These are phyloP conservation scores for Volvariella volvacea DNA, from an alignment of 1,284 basidiomycete genomes.

Conservation along the genomic window DNA sequence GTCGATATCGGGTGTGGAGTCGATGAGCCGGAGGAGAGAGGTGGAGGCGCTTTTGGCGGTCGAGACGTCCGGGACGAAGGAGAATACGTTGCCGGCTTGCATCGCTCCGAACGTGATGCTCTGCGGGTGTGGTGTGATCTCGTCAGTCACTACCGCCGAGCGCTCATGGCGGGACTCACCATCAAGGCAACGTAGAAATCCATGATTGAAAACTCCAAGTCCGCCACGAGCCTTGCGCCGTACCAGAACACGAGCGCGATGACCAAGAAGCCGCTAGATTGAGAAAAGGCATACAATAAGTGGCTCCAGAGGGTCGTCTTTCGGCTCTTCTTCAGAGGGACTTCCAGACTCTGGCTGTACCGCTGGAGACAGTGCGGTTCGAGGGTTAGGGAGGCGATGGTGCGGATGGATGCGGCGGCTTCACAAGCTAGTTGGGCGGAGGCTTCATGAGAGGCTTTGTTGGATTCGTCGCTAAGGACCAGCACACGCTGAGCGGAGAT, in stretches of 20 bases:
- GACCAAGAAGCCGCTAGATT: constrained; percentile 76
- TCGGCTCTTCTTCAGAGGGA: constrained; percentile 62
- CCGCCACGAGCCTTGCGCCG: constrained; percentile 64
- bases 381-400: constrained; percentile 86
- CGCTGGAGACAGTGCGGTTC: constrained; percentile 72
- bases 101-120: constrained; percentile 69
- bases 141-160: no score
- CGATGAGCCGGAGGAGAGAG: constrained; percentile 73
- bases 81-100: constrained; percentile 83
- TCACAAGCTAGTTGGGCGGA: constrained; percentile 93
- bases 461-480: constrained; percentile 81
- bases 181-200: constrained; percentile 84
- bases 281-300: constrained; percentile 73
- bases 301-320: constrained; percentile 67
- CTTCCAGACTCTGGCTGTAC: constrained; percentile 71
- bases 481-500: constrained; percentile 51
- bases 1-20: constrained; percentile 78
- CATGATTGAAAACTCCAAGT: constrained; percentile 49
- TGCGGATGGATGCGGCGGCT: constrained; percentile 89
- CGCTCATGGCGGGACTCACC: no score
- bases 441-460: constrained; percentile 78
- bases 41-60: constrained; percentile 78
- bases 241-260: constrained; percentile 89
- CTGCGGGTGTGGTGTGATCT: constrained; percentile 35
- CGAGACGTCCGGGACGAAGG: constrained; percentile 89